Evolutionary conservation across 495 filamentous ascomycete genomes (phyloP).

Genomic region (Amphirosellinia nigrospora): DNA sequence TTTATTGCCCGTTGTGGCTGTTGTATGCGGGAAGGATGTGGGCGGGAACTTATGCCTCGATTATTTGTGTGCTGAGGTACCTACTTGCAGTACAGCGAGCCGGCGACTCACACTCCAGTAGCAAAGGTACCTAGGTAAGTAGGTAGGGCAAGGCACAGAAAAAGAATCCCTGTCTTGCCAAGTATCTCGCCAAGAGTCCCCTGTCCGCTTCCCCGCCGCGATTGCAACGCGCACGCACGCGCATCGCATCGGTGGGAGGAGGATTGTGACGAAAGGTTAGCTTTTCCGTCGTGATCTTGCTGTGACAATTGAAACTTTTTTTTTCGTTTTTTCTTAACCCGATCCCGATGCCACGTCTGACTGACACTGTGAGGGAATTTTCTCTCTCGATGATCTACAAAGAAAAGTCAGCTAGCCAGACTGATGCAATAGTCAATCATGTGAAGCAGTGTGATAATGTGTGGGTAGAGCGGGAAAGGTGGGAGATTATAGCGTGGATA

Average conservation of each 20-base stretch:
- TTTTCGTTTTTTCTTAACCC: neutral
- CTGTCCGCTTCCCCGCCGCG: constrained; percentile 14
- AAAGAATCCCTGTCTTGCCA: too few species aligned
- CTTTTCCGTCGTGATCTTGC: neutral
- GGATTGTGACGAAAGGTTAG: constrained; percentile 13
- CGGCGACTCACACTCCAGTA: too few species aligned
- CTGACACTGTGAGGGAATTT: constrained; percentile 3
- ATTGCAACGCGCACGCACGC: constrained; percentile 20
- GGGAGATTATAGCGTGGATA: neutral
- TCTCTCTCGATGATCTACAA: neutral
- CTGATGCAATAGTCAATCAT: neutral
- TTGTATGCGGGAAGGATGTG: constrained; percentile 21
- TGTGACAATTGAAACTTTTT: neutral
- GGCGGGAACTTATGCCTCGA: neutral
- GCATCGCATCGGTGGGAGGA: constrained; percentile 18
- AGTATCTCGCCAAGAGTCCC: constrained; percentile 18
- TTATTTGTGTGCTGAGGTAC: neutral
- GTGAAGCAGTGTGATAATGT: neutral
- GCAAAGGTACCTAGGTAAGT: too few species aligned
- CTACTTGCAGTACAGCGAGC: neutral
- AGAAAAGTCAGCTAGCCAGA: neutral
- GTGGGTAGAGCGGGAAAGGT: too few species aligned
- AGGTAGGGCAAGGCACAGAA: too few species aligned
- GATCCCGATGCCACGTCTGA: constrained; percentile 2
- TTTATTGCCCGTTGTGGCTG: constrained; percentile 20